A percentile compares a stretch with the other conserved stretches of the same genome.
phyloP scores from a whole-genome alignment of 2,329 filamentous ascomycete genomes.

The Cladosporium sp. region DNA sequence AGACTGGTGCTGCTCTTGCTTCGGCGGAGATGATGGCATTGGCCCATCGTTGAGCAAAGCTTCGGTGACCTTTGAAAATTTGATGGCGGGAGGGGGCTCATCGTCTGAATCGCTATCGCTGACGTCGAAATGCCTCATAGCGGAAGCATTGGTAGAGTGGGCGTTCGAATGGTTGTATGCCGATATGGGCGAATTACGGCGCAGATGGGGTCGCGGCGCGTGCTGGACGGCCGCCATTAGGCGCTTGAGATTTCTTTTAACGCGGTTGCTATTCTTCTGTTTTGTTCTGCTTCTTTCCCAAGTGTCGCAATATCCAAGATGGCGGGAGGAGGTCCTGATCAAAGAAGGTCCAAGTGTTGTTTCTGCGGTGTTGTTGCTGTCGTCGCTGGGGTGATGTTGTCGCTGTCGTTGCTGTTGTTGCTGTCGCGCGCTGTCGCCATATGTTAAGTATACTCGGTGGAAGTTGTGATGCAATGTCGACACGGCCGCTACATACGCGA shows the following conservation, averaged over 20 bases:
- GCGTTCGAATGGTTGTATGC: conserved; percentile 39
- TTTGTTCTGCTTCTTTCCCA: conserved; percentile 12
- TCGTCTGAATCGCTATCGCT: conserved; percentile 87
- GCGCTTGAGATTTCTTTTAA: conserved; percentile 23
- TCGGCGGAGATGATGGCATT: conserved; percentile 53
- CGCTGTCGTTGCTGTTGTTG: conserved; percentile 11
- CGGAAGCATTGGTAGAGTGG: conserved; percentile 42
- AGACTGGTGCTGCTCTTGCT: conserved; percentile 39
- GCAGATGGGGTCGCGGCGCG: conserved; percentile 28
- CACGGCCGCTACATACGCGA: conserved; percentile 28
- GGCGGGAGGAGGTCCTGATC: conserved; percentile 5
- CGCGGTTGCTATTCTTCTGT: conserved; percentile 14
- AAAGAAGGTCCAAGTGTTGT: conserved; percentile 12
- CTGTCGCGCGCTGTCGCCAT: conserved; percentile 24
- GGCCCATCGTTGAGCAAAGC: conserved; percentile 65
- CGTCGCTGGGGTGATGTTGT: conserved; percentile 15
- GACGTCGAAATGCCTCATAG: conserved; percentile 49
- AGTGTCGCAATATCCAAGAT: conserved; percentile 8
- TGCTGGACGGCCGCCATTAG: conserved; percentile 33
- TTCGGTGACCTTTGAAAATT: conserved; percentile 88
- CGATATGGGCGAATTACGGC: conserved; percentile 45
- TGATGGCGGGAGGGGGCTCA: conserved; percentile 83
- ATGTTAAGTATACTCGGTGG: conserved; percentile 29
- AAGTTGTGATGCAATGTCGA: conserved; percentile 20
- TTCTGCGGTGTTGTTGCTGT: conserved; percentile 3